Conservation (phyloP, 2,329 filamentous ascomycete species). For the Calonectria henricotiae region DNA sequence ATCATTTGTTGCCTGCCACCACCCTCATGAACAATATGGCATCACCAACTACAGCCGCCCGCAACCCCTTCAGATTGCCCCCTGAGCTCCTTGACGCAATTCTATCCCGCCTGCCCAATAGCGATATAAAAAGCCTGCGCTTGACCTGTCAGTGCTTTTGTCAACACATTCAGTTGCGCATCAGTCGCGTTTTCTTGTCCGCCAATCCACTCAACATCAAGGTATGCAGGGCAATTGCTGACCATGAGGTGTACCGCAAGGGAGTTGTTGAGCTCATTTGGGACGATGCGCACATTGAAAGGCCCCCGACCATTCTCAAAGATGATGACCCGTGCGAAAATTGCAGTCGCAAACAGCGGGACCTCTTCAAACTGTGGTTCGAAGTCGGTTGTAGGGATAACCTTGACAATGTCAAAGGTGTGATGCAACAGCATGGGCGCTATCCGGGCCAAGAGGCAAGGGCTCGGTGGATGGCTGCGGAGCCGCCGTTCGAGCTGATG, state of each 20-base stretch:
- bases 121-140: conserved; percentile 21
- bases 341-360: background rate
- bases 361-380: conserved; percentile 6
- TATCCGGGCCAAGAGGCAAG: conserved; percentile 16
- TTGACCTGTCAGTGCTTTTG: conserved; percentile 4
- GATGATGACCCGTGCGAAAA: background rate
- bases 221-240: conserved; percentile 8
- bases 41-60: background rate
- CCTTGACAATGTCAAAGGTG: background rate
- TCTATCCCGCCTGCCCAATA: background rate
- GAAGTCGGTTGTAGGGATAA: background rate
- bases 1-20: background rate
- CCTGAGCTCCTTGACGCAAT: background rate
- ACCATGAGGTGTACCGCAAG: conserved; percentile 7
- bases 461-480: conserved; percentile 10
- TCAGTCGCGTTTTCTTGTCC: conserved; percentile 25
- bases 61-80: background rate
- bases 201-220: conserved; percentile 4
- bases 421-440: background rate
- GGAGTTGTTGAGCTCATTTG: conserved; percentile 20
- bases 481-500: background rate
- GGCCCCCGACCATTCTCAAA: background rate
- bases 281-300: conserved; percentile 19
- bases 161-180: background rate
- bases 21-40: background rate